Base-by-base conservation (phyloP, 2,329 filamentous ascomycete genomes). In the Cladosporium cucumerinum region DNA sequence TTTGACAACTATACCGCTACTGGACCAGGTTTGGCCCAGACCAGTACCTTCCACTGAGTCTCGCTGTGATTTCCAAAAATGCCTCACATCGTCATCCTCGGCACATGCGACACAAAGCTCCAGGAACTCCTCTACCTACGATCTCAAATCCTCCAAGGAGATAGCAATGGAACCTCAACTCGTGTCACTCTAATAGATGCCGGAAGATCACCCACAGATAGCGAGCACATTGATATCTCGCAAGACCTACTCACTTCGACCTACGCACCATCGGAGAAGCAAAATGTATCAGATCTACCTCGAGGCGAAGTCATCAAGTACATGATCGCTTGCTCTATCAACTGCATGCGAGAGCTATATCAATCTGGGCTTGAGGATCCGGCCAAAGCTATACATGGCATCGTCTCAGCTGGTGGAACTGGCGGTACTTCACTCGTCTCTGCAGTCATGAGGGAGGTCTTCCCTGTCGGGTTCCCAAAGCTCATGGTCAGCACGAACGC, bases 401-500 rank as follows among this genome's bases (percentile, higher is more conserved):
- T 88, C 16, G 76, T 90, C 14, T 82, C 81, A 0, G 82, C 87
- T 0, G 89, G 87, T 8, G 89, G 89, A 0, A 88, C 85, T 0
- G 83, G 85, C 25, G 69, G 86, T 0, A 90, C 88, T 0, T 83
- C 84, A 2, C 79, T 91, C 12, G 83, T 84, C 0, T 81, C 87
- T 0, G 77, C 82, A 0, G 82, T 86, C 0, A 90, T 91, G 87
- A 80, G 86, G 16, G 76, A 82, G 1, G 82, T 80, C 0, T 72
- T 89, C 0, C 88, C 88, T 0, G 79, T 91, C 14, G 87, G 87
- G 0, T 84, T 91, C 59, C 89, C 89, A 0, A 91, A 91, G 71
- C 69, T 91, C 52, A 87, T 91, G 61, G 85, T 91, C 2, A 89
- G 86, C 25, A 91, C 89, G 0, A 85, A 91, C 69, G 88, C 88